phyloP scores from a whole-genome alignment of 495 filamentous ascomycete species.

The Penicillium chermesinum region DNA sequence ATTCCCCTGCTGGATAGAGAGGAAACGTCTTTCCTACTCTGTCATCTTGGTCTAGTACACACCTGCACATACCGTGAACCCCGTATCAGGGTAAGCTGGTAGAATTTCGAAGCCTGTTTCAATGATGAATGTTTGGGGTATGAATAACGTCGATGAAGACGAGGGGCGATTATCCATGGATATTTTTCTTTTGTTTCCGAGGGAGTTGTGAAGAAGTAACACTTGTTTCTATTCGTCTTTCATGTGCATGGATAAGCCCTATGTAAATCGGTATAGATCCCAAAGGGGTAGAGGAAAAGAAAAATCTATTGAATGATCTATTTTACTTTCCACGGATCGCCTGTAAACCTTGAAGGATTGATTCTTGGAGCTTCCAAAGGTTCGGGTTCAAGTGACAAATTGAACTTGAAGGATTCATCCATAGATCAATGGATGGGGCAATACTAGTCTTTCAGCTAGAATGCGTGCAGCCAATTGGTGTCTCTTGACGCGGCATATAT shows the following conservation, averaged over 20 bases:
- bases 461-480: too few species aligned
- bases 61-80: slow-evolving; percentile 1
- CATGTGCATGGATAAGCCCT: slow-evolving; percentile 26
- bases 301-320: not conserved
- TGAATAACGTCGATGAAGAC: slow-evolving; percentile 23
- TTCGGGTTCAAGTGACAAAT: too few species aligned
- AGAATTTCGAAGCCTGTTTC: not conserved
- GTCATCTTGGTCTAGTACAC: slow-evolving; percentile 11
- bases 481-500: too few species aligned
- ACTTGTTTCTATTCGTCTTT: slow-evolving; percentile 17
- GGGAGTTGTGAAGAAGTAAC: slow-evolving; percentile 36
- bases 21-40: slow-evolving; percentile 14
- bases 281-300: slow-evolving; percentile 9
- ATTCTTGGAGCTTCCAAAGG: too few species aligned
- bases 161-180: slow-evolving; percentile 18
- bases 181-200: slow-evolving; percentile 35
- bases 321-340: not conserved
- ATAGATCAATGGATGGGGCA: too few species aligned
- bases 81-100: not conserved
- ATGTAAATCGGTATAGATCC: slow-evolving; percentile 30
- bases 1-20: slow-evolving; percentile 27
- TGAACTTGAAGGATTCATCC: too few species aligned
- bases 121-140: slow-evolving; percentile 12
- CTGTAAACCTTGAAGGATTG: too few species aligned
- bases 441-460: too few species aligned